Evolutionary conservation across 1,284 basidiomycete genomes (phyloP).

Genomic region (Ustilago lituana): DNA sequence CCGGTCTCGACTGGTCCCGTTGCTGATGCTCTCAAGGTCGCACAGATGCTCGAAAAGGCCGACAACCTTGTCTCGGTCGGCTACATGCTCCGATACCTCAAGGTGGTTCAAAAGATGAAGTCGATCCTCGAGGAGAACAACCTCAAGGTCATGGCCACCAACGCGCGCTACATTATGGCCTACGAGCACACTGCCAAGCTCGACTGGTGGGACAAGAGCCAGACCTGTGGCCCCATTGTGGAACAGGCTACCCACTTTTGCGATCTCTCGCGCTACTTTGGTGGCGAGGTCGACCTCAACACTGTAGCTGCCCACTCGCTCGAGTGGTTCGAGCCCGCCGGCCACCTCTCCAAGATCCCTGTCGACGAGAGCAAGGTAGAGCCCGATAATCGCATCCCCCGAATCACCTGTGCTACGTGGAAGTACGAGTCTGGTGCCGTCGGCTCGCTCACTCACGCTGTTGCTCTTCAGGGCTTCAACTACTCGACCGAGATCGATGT

Average conservation of each 20-base stretch:
- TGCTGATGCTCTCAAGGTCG: constrained; percentile 68
- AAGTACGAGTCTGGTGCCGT: constrained; percentile 66
- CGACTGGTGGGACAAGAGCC: constrained; percentile 96
- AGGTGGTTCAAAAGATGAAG: constrained; percentile 96
- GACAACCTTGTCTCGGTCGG: constrained; percentile 87
- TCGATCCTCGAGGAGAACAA: constrained; percentile 90
- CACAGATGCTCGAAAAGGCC: constrained; percentile 57
- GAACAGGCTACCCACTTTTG: constrained; percentile 92
- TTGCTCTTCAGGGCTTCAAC: constrained; percentile 65
- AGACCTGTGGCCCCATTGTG: constrained; percentile 87
- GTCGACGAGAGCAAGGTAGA: constrained; percentile 82
- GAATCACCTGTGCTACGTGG: constrained; percentile 66
- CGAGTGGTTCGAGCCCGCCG: constrained; percentile 72
- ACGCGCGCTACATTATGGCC: constrained; percentile 93
- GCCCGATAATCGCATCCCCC: constrained; percentile 62
- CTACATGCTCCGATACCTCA: constrained; percentile 70
- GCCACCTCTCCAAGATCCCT: constrained; percentile 80
- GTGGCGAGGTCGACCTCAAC: constrained; percentile 90
- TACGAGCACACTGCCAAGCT: constrained; percentile 80
- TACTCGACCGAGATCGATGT: constrained; percentile 66
- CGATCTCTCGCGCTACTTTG: constrained; percentile 89
- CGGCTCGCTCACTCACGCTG: constrained; percentile 65
- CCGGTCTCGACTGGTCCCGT: constrained; percentile 86
- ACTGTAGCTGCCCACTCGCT: constrained; percentile 73
- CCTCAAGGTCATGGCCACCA: constrained; percentile 95